Percentiles rank a stretch among this genome's conserved stretches.
Evolutionary conservation across 805 yeast species (phyloP).

Genomic region (Kodamaea restingae): DNA sequence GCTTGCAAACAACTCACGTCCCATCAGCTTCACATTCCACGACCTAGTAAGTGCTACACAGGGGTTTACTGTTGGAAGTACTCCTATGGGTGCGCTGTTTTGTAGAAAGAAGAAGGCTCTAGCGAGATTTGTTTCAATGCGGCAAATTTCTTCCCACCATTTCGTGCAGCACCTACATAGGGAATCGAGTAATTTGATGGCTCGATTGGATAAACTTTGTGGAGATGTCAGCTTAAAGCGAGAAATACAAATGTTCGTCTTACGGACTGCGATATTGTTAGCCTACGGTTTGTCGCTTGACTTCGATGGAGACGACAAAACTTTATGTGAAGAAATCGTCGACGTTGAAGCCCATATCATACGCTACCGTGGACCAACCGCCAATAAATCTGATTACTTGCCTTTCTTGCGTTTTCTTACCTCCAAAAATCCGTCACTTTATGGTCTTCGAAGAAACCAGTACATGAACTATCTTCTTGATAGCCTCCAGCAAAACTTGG

Average conservation of each 20-base stretch:
- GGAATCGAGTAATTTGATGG: conserved; percentile 22
- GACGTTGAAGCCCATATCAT: conserved; percentile 55
- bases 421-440: conserved; percentile 2
- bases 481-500: conserved; percentile 5
- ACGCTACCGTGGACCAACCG: conserved; percentile 52
- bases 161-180: conserved; percentile 33
- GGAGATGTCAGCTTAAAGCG: conserved; percentile 39
- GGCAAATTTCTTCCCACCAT: conserved; percentile 30
- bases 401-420: conserved; percentile 41
- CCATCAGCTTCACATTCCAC: conserved; percentile 65
- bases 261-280: conserved; percentile 46
- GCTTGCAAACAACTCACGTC: conserved; percentile 61
- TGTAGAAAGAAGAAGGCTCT: conserved; percentile 46
- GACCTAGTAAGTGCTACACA: conserved; percentile 50
- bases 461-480: conserved; percentile 43
- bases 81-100: conserved; percentile 52
- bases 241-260: conserved; percentile 46
- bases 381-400: conserved; percentile 52
- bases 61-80: conserved; percentile 62
- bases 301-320: conserved; percentile 30
- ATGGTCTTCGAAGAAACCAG: conserved; percentile 40
- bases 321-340: conserved; percentile 49
- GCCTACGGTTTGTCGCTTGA: conserved; percentile 53
- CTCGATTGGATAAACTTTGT: conserved; percentile 2
- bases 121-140: conserved; percentile 34